A percentile compares a stretch with the other conserved stretches of the same genome.
phyloP scores from a whole-genome alignment of 768 basidiomycete species.

The Tricholomella constricta region DNA sequence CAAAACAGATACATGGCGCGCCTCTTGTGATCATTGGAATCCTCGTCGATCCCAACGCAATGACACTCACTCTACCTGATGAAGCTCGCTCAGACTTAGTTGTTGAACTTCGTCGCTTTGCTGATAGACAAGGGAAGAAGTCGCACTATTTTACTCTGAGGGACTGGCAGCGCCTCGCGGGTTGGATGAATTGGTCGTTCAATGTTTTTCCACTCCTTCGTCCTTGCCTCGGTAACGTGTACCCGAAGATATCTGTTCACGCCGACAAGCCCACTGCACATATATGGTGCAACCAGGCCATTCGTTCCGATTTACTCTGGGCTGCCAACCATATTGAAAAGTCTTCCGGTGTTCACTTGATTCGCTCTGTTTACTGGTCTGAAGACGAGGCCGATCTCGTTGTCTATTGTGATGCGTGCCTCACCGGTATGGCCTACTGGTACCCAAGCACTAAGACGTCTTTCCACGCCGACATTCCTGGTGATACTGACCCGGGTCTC shows the following conservation, averaged over 20 bases:
- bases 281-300: slow-evolving; percentile 25
- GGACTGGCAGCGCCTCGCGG: slow-evolving; percentile 29
- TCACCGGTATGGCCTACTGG: slow-evolving; percentile 23
- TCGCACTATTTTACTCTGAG: neutral
- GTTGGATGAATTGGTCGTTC: slow-evolving; percentile 42
- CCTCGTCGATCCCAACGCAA: slow-evolving; percentile 30
- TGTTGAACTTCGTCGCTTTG: neutral
- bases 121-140: neutral
- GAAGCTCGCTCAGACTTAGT: slow-evolving; percentile 8
- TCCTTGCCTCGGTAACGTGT: slow-evolving; percentile 33
- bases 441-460: slow-evolving; percentile 16
- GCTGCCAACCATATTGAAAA: slow-evolving; percentile 18
- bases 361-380: slow-evolving; percentile 19
- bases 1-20: slow-evolving; percentile 38
- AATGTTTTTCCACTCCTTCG: slow-evolving; percentile 40
- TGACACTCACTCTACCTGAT: slow-evolving; percentile 28
- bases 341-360: slow-evolving; percentile 20
- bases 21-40: slow-evolving; percentile 41
- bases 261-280: neutral
- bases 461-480: slow-evolving; percentile 11
- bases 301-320: slow-evolving; percentile 32
- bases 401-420: slow-evolving; percentile 27
- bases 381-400: slow-evolving; percentile 19
- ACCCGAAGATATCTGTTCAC: slow-evolving; percentile 26
- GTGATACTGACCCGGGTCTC: neutral